Conservation (phyloP, 495 filamentous ascomycete species). For the Talaromyces proteolyticus region DNA sequence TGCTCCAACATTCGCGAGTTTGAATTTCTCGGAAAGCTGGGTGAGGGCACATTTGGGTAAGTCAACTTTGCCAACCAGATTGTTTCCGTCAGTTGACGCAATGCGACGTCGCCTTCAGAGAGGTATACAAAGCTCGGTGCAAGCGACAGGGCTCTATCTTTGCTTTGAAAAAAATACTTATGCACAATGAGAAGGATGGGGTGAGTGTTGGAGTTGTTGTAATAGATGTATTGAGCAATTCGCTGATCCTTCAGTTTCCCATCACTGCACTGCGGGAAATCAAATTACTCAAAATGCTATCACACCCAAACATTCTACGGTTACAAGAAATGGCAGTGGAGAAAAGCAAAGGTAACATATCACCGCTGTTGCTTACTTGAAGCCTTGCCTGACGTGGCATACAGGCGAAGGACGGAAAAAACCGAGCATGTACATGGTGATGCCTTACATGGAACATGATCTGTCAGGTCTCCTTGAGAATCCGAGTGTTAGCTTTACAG, state of each 20-base stretch:
- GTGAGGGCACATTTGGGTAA: constrained; percentile 95
- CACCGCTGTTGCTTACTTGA: constrained; percentile 7
- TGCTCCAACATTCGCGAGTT: constrained; percentile 87
- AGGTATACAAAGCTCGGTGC: constrained; percentile 86
- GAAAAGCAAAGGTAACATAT: constrained; percentile 52
- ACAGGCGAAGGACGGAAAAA: constrained; percentile 71
- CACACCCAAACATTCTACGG: constrained; percentile 79
- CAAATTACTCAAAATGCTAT: constrained; percentile 91
- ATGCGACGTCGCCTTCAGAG: constrained; percentile 36
- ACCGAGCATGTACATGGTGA: constrained; percentile 96
- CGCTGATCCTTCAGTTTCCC: constrained; percentile 58
- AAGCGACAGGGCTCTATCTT: constrained; percentile 66
- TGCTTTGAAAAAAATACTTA: constrained; percentile 91
- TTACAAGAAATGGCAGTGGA: constrained; percentile 97
- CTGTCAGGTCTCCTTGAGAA: constrained; percentile 94
- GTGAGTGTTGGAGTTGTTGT: constrained; percentile 34
- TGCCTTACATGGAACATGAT: constrained; percentile 98
- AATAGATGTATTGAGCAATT: background rate
- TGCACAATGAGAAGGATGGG: constrained; percentile 97
- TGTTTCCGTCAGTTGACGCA: background rate
- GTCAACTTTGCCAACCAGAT: background rate
- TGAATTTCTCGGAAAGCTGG: constrained; percentile 83
- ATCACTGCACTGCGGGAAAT: constrained; percentile 97
- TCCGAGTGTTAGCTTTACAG: constrained; percentile 75
- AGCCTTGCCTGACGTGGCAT: background rate